These are phyloP conservation scores for Volvox reticuliferus DNA, from an alignment of 139 green algal species.

Conservation along the genomic window DNA sequence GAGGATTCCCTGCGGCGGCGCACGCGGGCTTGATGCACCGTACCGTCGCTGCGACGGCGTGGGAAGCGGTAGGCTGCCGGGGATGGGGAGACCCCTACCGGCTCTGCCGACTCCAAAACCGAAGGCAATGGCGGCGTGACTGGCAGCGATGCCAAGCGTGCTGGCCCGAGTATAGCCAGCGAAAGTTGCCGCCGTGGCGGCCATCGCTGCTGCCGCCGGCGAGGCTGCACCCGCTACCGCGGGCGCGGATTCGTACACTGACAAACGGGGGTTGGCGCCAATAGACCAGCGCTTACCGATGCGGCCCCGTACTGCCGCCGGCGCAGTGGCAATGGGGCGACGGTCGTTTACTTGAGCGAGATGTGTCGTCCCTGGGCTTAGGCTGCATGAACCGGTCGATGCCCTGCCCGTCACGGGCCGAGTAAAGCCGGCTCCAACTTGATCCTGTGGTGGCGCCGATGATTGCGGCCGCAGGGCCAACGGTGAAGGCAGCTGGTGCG, in stretches of 20 bases:
- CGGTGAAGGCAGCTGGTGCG: not conserved
- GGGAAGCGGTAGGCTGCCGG: not conserved
- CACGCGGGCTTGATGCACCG: constrained; percentile 15
- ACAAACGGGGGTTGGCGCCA: not conserved
- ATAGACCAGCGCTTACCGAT: constrained; percentile 4
- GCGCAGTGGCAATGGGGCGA: not conserved
- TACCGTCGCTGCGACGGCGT: constrained; percentile 33
- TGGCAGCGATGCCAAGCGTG: not conserved
- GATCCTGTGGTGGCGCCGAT: not conserved
- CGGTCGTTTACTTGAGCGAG: not conserved
- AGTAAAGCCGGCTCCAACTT: not conserved
- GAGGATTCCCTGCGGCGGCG: constrained; percentile 18
- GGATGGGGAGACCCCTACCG: not conserved
- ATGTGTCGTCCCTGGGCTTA: not conserved
- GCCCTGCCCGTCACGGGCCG: constrained; percentile 10
- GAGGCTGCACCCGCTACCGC: not conserved
- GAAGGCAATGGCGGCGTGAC: not conserved
- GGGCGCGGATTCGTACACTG: constrained; percentile 30
- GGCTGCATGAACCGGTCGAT: constrained; percentile 12
- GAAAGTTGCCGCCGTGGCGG: not conserved
- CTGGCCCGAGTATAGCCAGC: not conserved
- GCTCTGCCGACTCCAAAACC: not conserved
- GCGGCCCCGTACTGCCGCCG: not conserved
- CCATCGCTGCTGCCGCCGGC: not conserved
- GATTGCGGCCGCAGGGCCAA: not conserved